A percentile compares a stretch with the other conserved stretches of the same genome.
Evolutionary conservation across 2,329 filamentous ascomycete genomes (phyloP).

Genomic region (Fusarium aywerte): DNA sequence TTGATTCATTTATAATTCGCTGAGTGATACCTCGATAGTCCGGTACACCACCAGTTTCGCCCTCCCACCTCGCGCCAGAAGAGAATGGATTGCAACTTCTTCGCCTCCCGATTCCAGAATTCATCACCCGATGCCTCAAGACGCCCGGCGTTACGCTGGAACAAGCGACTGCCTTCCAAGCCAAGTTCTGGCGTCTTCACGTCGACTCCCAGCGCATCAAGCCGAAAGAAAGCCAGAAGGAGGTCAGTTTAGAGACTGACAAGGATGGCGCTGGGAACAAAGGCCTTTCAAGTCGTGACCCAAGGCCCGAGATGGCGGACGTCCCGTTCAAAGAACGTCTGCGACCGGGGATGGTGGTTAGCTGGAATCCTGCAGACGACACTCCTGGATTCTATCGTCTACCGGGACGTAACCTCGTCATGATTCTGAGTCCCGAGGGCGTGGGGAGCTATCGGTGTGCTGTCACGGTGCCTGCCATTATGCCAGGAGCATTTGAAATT

Average conservation of each 20-base stretch:
- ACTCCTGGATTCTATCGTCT: slow-evolving; percentile 25
- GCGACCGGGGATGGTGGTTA: slow-evolving; percentile 55
- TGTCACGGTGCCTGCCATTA: slow-evolving; percentile 49
- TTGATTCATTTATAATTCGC: neutral
- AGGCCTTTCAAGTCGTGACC: slow-evolving; percentile 47
- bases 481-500: slow-evolving; percentile 54
- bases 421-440: slow-evolving; percentile 49
- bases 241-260: neutral
- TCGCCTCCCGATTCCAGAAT: slow-evolving; percentile 53
- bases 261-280: neutral
- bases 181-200: slow-evolving; percentile 57
- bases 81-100: slow-evolving; percentile 57
- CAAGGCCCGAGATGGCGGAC: slow-evolving; percentile 29
- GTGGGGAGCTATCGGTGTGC: slow-evolving; percentile 52
- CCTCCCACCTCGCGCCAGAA: slow-evolving; percentile 51
- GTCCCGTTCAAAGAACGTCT: slow-evolving; percentile 55
- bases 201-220: slow-evolving; percentile 51
- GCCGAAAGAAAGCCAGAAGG: neutral
- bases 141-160: slow-evolving; percentile 50
- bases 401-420: slow-evolving; percentile 45
- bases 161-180: slow-evolving; percentile 55
- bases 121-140: slow-evolving; percentile 55
- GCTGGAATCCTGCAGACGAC: slow-evolving; percentile 44
- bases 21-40: slow-evolving; percentile 47
- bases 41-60: slow-evolving; percentile 51